Conservation (phyloP, 1,284 basidiomycete genomes). For the Mrakiaceae sp. region DNA sequence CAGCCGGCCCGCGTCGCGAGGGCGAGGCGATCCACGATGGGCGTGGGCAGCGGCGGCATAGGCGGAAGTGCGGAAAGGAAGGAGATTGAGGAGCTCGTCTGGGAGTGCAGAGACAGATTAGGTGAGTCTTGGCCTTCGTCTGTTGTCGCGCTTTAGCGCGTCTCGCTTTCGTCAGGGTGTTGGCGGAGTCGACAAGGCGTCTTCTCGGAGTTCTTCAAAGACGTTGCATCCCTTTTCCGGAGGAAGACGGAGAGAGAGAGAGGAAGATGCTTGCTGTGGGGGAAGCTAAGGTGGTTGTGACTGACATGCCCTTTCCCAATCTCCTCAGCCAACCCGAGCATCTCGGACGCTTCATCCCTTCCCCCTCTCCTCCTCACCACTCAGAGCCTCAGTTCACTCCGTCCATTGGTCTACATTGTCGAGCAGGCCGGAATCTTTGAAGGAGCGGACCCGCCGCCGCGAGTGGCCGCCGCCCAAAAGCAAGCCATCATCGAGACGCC, state of each 20-base stretch:
- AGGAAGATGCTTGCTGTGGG: no score
- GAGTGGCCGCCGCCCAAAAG: not conserved
- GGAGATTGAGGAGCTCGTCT: slow-evolving; percentile 11
- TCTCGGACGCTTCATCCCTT: not conserved
- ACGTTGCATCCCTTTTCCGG: no score
- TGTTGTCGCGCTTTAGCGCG: not conserved
- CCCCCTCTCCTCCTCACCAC: not conserved
- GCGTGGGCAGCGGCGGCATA: not conserved
- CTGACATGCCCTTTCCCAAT: no score
- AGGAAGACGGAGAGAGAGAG: no score
- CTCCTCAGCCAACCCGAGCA: not conserved
- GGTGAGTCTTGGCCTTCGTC: not conserved
- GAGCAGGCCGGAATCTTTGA: no score
- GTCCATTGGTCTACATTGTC: no score
- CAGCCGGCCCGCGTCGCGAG: not conserved
- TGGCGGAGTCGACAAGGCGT: no score
- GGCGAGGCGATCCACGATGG: not conserved
- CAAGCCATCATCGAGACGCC: slow-evolving; percentile 6
- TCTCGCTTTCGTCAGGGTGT: no score
- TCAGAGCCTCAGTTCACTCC: not conserved
- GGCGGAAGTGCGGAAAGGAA: slow-evolving; percentile 4
- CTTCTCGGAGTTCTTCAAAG: no score
- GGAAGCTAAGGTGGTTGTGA: no score
- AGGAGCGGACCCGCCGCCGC: no score
- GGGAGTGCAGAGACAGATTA: slow-evolving; percentile 9